Percentiles rank a stretch among this genome's conserved stretches.
phyloP scores from a whole-genome alignment of 2,329 filamentous ascomycete genomes.

The Colletotrichum plurivorum region DNA sequence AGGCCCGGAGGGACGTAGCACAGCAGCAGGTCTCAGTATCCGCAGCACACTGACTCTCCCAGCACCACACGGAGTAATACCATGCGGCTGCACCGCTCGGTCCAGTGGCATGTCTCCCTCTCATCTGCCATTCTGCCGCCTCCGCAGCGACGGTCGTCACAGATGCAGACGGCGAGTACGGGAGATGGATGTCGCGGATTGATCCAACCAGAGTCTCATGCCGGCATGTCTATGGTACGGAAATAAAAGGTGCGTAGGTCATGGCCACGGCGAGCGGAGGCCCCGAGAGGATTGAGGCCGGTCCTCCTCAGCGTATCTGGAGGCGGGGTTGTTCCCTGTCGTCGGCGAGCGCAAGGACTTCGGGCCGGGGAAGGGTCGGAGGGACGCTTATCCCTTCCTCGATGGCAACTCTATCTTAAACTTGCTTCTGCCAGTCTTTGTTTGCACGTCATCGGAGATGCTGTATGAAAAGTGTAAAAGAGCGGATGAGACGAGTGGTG shows the following conservation, averaged over 20 bases:
- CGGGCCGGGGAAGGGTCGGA: conserved; percentile 27
- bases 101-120: conserved; percentile 15
- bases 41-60: conserved; percentile 15
- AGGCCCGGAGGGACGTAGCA: conserved; percentile 1
- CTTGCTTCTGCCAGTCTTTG: conserved; percentile 20
- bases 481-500: conserved; percentile 15
- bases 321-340: conserved; percentile 26
- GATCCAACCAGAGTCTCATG: conserved; percentile 7
- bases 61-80: not conserved
- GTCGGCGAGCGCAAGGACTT: conserved; percentile 8
- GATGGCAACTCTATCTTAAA: conserved; percentile 20
- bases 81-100: conserved; percentile 32
- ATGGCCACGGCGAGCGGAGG: conserved; percentile 18
- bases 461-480: conserved; percentile 1
- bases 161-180: conserved; percentile 10
- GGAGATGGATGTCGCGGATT: conserved; percentile 15
- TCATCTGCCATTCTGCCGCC: not conserved
- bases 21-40: conserved; percentile 6
- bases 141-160: conserved; percentile 2
- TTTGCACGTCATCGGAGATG: conserved; percentile 24
- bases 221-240: conserved; percentile 8
- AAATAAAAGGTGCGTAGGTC: conserved; percentile 6
- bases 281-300: conserved; percentile 16
- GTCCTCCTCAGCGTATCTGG: not conserved
- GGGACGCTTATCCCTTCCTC: conserved; percentile 17